Base-by-base conservation (phyloP, 192 early-diverging fungal genomes). In the Jimgerdemannia lactiflua region DNA sequence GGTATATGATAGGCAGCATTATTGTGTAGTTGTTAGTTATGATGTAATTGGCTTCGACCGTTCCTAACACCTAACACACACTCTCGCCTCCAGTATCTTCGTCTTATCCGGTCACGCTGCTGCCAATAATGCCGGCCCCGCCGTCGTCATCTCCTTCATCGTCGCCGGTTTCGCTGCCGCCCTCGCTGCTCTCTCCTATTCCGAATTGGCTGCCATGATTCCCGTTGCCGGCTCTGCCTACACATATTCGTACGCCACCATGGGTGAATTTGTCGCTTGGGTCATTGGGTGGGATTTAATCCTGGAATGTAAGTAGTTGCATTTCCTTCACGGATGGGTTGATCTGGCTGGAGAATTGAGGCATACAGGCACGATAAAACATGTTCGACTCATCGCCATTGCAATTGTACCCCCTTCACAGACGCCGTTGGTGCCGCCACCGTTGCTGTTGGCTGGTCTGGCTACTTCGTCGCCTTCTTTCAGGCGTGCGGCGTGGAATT, bases 201-300 rank as follows among this genome's bases (percentile, higher is more conserved):
- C 94, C 8, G 95, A 97, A 82, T 84, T 97, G 83, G 89, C 93
- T 0, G 91, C 94, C 8, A 92, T 94, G 91, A 89, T 96, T 29
- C 94, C 95, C 1, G 88, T 95, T 17, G 90, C 94, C 7, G 95
- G 96, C 4, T 95, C 94, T 0, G 93, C 96, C 4, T 97, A 96
- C 78, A 92, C 93, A 0, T 97, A 92, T 69, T 88, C 92, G 3
- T 97, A 96, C 71, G 92, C 92, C 8, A 93, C 95, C 0, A 80
- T 96, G 73, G 96, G 96, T 14, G 96, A 97, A 70, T 78, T 96
- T 29, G 74, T 94, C 20, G 95, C 91, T 2, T 97, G 96, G 96
- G 92, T 94, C 63, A 92, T 95, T 74, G 95, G 94, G 14, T 97
- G 96, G 96, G 92, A 95, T 82, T 80, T 97, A 44, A 92, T 95